These are phyloP conservation scores for Boletus patriciae DNA, from an alignment of 768 basidiomycete species.

Conservation along the genomic window DNA sequence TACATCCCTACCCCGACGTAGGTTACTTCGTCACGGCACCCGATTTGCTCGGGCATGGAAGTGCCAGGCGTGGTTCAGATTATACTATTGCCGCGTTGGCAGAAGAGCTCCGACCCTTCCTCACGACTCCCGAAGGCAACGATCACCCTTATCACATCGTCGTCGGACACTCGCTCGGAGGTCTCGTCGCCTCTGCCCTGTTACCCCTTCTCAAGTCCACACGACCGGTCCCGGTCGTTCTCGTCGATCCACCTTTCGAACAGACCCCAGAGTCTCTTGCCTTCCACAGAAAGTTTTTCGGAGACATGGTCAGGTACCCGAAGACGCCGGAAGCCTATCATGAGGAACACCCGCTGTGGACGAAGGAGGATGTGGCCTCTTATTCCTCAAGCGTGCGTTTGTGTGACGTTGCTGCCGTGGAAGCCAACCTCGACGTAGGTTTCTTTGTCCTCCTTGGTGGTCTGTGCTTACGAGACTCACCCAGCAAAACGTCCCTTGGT, in stretches of 20 bases:
- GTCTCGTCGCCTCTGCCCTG: conserved; percentile 4
- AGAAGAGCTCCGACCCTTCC: conserved; percentile 7
- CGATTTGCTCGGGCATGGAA: conserved; percentile 20
- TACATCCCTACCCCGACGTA: neutral
- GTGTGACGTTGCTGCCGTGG: conserved; percentile 5
- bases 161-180: conserved; percentile 22
- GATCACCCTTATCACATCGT: conserved; percentile 5
- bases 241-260: conserved; percentile 20
- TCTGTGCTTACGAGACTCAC: neutral
- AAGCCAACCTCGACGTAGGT: conserved; percentile 11
- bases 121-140: neutral
- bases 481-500: conserved; percentile 24
- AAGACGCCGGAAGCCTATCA: neutral
- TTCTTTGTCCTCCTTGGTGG: neutral
- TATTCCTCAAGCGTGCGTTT: neutral
- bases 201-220: conserved; percentile 10
- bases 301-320: neutral
- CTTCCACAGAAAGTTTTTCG: neutral
- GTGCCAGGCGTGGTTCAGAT: neutral
- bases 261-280: neutral
- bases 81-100: conserved; percentile 11
- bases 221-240: conserved; percentile 7
- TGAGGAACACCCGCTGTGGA: neutral
- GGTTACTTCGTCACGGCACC: conserved; percentile 24
- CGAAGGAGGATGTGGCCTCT: conserved; percentile 2